Evolutionary conservation across 345 rosid species (phyloP).

Genomic region (Cardiospermum halicacabum): DNA sequence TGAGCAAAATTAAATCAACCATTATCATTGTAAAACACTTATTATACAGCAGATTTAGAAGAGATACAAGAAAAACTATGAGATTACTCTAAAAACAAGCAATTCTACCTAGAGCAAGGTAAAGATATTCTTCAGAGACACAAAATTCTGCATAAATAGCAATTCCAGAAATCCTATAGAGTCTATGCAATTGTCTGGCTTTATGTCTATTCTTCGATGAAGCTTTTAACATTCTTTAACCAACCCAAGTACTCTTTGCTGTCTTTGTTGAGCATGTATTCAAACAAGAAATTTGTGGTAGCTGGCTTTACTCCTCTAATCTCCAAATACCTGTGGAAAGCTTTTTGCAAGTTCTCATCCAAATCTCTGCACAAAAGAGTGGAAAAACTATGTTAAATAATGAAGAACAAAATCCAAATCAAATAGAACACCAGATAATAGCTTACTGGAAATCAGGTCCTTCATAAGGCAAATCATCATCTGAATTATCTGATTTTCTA

Average conservation of each 20-base stretch:
- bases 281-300: slow-evolving; percentile 77
- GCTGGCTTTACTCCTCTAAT: slow-evolving; percentile 74
- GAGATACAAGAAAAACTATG: neutral
- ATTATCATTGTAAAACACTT: neutral
- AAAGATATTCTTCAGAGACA: neutral
- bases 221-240: slow-evolving; percentile 71
- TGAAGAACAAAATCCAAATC: neutral
- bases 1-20: neutral
- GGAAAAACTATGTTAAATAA: neutral
- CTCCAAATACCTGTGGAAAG: slow-evolving; percentile 71
- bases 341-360: slow-evolving; percentile 78
- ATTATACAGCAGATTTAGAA: neutral
- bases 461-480: slow-evolving; percentile 63
- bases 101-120: neutral
- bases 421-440: neutral
- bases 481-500: slow-evolving; percentile 44
- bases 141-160: neutral
- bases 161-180: neutral
- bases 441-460: slow-evolving; percentile 89
- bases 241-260: slow-evolving; percentile 58
- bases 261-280: slow-evolving; percentile 89
- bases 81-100: neutral
- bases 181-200: neutral
- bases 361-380: slow-evolving; percentile 48
- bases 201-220: slow-evolving; percentile 39